Evolutionary conservation across 345 rosid genomes (phyloP), one percentile per base, ranked within the genome.

Genomic region (Anastatica hierochuntica): DNA sequence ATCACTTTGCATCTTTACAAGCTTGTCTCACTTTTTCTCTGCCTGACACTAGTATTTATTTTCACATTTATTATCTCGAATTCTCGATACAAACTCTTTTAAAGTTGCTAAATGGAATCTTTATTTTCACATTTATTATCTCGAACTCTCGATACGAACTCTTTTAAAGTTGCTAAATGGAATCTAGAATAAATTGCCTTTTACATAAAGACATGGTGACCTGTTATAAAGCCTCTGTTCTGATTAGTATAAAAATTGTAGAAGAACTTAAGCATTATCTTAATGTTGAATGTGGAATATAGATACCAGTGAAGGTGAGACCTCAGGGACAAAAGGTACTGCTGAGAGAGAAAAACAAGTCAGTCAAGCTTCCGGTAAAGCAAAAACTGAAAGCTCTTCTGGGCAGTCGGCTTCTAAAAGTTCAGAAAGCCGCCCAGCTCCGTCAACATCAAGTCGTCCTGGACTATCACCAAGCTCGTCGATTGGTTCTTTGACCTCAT

Each of bases 381-480:
- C 54, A 56, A 70, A 61, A 38, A 35, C 78, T 38, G 56, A 57
- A 26, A 79, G 63, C 60, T 62, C 79, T 61, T 61, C 56, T 58
- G 77, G 70, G 49, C 79, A 60, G 62, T 81, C 90, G 27, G 62
- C 79, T 42, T 80, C 92, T 14, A 75, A 83, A 49, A 70, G 56
- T 68, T 83, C 83, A 58, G 95, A 81, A 35, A 47, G 33, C 14
- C 33, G 59, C 43, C 67, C 72, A 59, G 58, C 63, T 17, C 68
- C 6, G 34, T 63, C 76, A 47, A 74, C 79, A 58, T 43, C 80
- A 57, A 73, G 63, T 68, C 76, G 64, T 60, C 69, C 84, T 67
- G 81, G 66, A 49, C 48, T 86, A 68, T 77, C 94, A 20, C 90
- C 97, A 63, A 83, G 87, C 76, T 88, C 95, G 26, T 83, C 95